Base-by-base conservation (phyloP, 2,329 filamentous ascomycete genomes). In the Colletotrichum costaricense region DNA sequence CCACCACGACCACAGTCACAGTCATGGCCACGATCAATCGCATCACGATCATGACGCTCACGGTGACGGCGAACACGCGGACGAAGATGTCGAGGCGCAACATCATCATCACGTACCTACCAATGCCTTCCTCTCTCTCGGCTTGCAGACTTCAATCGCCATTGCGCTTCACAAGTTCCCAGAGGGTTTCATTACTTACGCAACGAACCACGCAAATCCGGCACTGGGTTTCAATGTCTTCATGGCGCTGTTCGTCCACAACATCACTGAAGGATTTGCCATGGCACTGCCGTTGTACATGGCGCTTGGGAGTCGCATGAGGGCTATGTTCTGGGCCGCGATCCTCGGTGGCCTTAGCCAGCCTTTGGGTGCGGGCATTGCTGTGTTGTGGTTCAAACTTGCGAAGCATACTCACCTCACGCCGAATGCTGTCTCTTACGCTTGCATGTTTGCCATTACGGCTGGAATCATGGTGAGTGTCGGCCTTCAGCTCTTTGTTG, bases 111-210 rank as follows among this genome's bases (percentile, higher is more conserved):
- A 99, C 81, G 96, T 98, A 3, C 94, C 96, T 0, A 92, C 94
- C 74, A 98, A 98, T 79, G 95, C 94, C 6, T 99, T 98, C 81
- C 87, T 98, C 75, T 94, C 94, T 65, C 97, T 98, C 73, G 95
- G 97, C n/a, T 89, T 99, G 1, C 97, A 99, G 82, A 98, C 97
- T 0, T 96, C 94, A 19, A 92, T 98, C 63, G 97, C 97, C 6
- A 98, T 99, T 75, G 95, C 96, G 8, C 87, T 99, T 1, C 97
- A 99, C 86, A 99, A 99, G 81, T 93, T 98, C 46, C 97, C 97
- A 1, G 97, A 93, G 78, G 91, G 91, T 26, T 93, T 93, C 81
- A 93, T 99, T 77, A 98, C 96, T 1, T 99, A 97, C 81, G 96
- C 97, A 11, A 98, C 97, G 11, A 99, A 98, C 82, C 97, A 99